Base-by-base conservation (phyloP, 169 alveolate species). In the Cryptosporidium muris region DNA sequence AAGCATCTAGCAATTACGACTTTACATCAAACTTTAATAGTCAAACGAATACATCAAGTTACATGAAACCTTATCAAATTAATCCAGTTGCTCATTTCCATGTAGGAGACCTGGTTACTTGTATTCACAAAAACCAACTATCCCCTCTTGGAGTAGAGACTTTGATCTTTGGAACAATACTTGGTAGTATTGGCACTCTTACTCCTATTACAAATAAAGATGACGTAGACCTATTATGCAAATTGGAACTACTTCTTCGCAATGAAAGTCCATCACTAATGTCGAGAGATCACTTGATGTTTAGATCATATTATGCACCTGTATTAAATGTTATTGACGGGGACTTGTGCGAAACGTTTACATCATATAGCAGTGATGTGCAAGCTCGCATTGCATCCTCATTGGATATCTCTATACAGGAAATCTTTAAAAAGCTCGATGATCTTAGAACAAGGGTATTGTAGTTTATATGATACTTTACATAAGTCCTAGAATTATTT, bases 51-150 rank as follows among this genome's bases (percentile, higher is more conserved):
- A 25, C 89, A 16, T 14, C 52, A 3, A 12, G 58, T 40, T 47
- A 38, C 6, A 12, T 64, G 11, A 64, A 80, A 81, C 47, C 82
- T 47, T 66, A 81, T 40, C 82, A 80, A 56, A 64, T 81, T 64
- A 94, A 90, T 36, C 88, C 92, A 81, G 93, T 96, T 56, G 96
- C 96, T 65, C 98, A 98, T 82, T 97, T 97, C 90, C 99, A 97
- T 92, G 93, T 95, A 42, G 99, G 99, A n/a, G 99, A 98, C 81
- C 92, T 96, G 7, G 96, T 97, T 0, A 97, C 99, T 7, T 94
- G 98, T 47, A 80, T 97, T 25, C 94, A 94, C 82, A 97, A 96
- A 81, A 94, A 95, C 38, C 82, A 91, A 47, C 82, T 96, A 65
- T 90, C 96, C 11, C 90, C 97, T 11, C 91, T 95, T 9, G 95